Evolutionary conservation across 352 stramenopile genomes (phyloP).

Genomic region (Globisporangium takayamanum): DNA sequence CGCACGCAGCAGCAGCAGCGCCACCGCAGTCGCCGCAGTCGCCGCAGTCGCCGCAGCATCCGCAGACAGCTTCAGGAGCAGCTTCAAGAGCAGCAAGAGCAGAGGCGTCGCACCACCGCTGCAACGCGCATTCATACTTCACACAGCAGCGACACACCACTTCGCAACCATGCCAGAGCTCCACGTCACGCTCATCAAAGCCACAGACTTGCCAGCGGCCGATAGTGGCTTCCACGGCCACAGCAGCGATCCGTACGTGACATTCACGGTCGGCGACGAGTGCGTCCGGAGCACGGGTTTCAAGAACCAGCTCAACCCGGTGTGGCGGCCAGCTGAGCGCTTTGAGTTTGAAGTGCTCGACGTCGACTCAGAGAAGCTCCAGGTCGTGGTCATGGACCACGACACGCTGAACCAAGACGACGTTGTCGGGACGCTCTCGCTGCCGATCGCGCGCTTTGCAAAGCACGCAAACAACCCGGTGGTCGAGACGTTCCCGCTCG

Average conservation of each 20-base stretch:
- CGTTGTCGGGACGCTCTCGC: constrained; percentile 37
- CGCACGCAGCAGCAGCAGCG: background rate
- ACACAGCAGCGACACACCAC: background rate
- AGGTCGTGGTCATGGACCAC: constrained; percentile 58
- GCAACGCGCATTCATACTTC: background rate
- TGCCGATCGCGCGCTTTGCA: constrained; percentile 48
- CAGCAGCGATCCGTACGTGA: constrained; percentile 72
- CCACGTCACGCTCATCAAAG: constrained; percentile 56
- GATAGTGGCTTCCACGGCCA: constrained; percentile 45
- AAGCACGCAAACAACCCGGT: constrained; percentile 39
- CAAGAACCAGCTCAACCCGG: constrained; percentile 43
- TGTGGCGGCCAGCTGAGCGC: constrained; percentile 64
- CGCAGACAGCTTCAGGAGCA: background rate
- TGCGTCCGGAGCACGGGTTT: constrained; percentile 44
- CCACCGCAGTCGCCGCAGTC: background rate
- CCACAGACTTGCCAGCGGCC: constrained; percentile 56
- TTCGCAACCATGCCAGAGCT: constrained; percentile 45
- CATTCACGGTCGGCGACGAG: constrained; percentile 44
- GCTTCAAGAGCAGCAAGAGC: too few species aligned
- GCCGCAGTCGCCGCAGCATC: background rate
- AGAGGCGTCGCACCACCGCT: background rate
- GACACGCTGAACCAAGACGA: constrained; percentile 66
- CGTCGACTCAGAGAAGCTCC: constrained; percentile 31
- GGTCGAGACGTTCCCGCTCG: constrained; percentile 43
- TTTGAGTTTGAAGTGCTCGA: constrained; percentile 67